Conservation (phyloP, 2,329 filamentous ascomycete genomes). For the Exophiala aquamarina region DNA sequence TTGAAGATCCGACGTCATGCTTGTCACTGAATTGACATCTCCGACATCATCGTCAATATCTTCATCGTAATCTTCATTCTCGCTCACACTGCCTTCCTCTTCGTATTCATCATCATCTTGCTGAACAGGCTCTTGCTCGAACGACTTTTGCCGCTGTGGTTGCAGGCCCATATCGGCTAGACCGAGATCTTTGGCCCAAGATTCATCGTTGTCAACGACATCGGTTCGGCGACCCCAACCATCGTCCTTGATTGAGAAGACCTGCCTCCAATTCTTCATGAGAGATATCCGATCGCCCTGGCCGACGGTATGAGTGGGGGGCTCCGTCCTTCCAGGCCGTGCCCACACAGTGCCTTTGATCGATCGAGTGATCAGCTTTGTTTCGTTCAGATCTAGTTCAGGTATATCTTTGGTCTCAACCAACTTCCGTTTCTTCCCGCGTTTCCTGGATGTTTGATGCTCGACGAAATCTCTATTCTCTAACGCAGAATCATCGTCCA, state of each 20-base stretch:
- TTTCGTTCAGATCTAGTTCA: conserved; percentile 14
- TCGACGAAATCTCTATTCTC: conserved; percentile 22
- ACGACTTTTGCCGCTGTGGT: conserved; percentile 12
- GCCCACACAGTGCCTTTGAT: conserved; percentile 43
- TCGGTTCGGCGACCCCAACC: conserved; percentile 14
- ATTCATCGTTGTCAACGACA: conserved; percentile 21
- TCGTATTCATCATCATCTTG: conserved; percentile 14
- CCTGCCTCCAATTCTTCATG: conserved; percentile 47
- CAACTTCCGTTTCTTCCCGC: conserved; percentile 29
- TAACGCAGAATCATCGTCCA: conserved; percentile 43
- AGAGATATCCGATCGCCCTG: conserved; percentile 44
- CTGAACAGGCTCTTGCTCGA: conserved; percentile 8
- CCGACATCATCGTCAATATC: conserved; percentile 4
- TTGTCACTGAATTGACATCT: not conserved
- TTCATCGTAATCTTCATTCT: conserved; percentile 2
- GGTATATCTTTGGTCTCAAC: conserved; percentile 20
- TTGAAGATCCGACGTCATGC: too few relatives aligned
- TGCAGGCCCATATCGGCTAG: conserved; percentile 28
- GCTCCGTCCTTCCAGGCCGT: conserved; percentile 27
- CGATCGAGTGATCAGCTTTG: conserved; percentile 30
- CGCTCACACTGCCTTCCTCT: not conserved
- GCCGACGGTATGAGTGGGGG: conserved; percentile 39
- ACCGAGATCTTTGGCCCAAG: conserved; percentile 29
- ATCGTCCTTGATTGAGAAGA: conserved; percentile 33
- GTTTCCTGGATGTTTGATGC: conserved; percentile 10